Base-by-base conservation (phyloP, 2,329 filamentous ascomycete genomes). In the Hymenoscyphus salicellus region DNA sequence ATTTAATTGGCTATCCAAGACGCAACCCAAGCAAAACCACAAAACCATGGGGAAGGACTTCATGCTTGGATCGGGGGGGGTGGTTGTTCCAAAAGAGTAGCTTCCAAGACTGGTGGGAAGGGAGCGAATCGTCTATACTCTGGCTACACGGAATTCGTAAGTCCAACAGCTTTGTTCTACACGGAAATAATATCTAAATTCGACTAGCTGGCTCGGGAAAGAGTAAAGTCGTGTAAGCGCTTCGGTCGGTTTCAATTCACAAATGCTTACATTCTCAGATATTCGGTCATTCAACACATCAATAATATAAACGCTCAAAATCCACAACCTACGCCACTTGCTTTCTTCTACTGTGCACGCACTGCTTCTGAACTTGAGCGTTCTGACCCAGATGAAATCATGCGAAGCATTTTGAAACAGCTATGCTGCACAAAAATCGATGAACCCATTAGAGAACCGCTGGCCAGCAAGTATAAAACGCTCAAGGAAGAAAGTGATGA, bases 101-200 rank as follows among this genome's bases (percentile, higher is more conserved):
- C n/a, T 76, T 75, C 61, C 60, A 60, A 28, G 62, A 70, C 59
- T 77, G 72, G 74, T 70, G 70, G 33, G 64, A 72, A 23, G 64
- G 69, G n/a, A 75, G 71, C 63, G 64, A 61, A 16, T 77, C 71
- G 11, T 74, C 73, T 14, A 72, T 77, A 11, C 63, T 78, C 30
- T 77, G 73, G 75, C 71, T 78, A 11, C 71, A 76, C 68, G 74
- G 76, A 2, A 74, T 74, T 60, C 71, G 43, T 46, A 46, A n/a
- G 41, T 46, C 6, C 41, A 46, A 5, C 6, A 46, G 20, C n/a
- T 8, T 17, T 46, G 16, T n/a, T 16, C 38, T n/a, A 17, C 6
- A 43, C 3, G 16, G 38, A n/a, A 7, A 7, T 20, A 3, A 2
- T 46, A 10, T 46, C 33, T 46, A 20, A 46, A 16, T 2, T 46